These are phyloP conservation scores for Pseudogymnoascus sp. DNA, from an alignment of 2,329 filamentous ascomycete genomes.

Conservation along the genomic window DNA sequence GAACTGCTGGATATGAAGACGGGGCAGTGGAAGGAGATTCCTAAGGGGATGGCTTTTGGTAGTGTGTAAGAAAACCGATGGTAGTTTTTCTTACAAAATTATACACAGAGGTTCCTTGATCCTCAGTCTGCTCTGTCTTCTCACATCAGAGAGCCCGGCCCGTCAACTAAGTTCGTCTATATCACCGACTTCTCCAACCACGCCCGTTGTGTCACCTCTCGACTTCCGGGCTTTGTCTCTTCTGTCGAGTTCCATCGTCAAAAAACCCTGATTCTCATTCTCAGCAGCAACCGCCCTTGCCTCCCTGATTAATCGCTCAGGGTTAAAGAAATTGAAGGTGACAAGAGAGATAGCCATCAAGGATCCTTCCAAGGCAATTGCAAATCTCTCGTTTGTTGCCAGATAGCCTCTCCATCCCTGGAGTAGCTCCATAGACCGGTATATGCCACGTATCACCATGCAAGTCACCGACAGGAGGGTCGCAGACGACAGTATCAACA, in stretches of 20 bases:
- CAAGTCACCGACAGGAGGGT: conserved; percentile 28
- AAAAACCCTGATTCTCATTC: background rate
- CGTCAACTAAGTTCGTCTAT: background rate
- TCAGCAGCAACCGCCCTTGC: background rate
- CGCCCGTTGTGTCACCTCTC: background rate
- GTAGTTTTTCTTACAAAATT: background rate
- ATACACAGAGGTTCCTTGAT: background rate
- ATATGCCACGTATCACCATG: conserved; percentile 39
- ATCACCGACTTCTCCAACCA: background rate
- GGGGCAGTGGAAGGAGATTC: conserved; percentile 26
- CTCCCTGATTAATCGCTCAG: background rate
- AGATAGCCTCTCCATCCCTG: conserved; percentile 38
- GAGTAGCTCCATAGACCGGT: conserved; percentile 41
- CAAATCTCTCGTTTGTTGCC: conserved; percentile 35
- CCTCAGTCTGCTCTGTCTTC: background rate
- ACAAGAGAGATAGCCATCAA: conserved; percentile 36
- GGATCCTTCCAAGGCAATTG: conserved; percentile 37
- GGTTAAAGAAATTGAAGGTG: conserved; percentile 26
- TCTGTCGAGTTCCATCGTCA: background rate
- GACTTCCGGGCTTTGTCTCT: background rate
- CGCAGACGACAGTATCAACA: background rate
- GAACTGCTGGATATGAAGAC: conserved; percentile 23
- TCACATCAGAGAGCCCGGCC: background rate
- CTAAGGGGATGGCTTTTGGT: conserved; percentile 16
- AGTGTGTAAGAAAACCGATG: background rate